phyloP scores from a whole-genome alignment of 2,329 filamentous ascomycete genomes.

The Calonectria honghensis region DNA sequence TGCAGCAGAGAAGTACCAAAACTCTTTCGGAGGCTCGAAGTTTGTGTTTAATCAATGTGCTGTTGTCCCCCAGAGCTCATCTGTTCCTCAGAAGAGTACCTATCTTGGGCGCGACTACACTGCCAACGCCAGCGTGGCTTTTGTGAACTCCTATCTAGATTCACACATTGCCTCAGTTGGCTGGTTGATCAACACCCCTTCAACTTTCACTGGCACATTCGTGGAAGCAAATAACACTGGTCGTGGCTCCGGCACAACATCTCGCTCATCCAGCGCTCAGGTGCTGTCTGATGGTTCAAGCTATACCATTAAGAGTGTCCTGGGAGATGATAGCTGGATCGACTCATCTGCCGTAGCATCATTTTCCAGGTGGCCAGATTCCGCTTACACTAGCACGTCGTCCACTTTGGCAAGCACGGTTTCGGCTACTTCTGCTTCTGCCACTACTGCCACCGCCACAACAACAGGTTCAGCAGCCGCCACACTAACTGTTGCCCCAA shows the following conservation, averaged over 20 bases:
- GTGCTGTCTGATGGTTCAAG: constrained; percentile 68
- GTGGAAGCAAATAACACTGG: constrained; percentile 59
- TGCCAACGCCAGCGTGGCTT: constrained; percentile 51
- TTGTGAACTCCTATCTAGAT: constrained; percentile 57
- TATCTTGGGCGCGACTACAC: constrained; percentile 57
- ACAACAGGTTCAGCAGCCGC: constrained; percentile 27
- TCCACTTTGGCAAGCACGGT: constrained; percentile 4
- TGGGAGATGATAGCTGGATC: constrained; percentile 58
- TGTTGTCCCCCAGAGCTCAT: constrained; percentile 57
- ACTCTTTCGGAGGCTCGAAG: constrained; percentile 58
- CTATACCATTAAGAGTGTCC: constrained; percentile 63
- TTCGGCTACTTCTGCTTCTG: constrained; percentile 29
- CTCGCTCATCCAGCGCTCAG: constrained; percentile 50
- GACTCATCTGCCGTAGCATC: constrained; percentile 56
- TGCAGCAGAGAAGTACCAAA: constrained; percentile 54
- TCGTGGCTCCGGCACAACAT: constrained; percentile 51
- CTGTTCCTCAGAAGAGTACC: constrained; percentile 49
- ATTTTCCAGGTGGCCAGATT: constrained; percentile 55
- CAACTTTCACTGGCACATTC: constrained; percentile 55
- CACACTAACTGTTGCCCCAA: constrained; percentile 56
- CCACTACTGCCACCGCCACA: constrained; percentile 37
- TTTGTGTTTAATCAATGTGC: constrained; percentile 65
- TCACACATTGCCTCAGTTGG: constrained; percentile 53
- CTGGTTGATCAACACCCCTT: constrained; percentile 52
- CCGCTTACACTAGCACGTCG: constrained; percentile 48